Evolutionary conservation across 2,329 filamentous ascomycete genomes (phyloP).

Genomic region (Pleomassaria siparia): DNA sequence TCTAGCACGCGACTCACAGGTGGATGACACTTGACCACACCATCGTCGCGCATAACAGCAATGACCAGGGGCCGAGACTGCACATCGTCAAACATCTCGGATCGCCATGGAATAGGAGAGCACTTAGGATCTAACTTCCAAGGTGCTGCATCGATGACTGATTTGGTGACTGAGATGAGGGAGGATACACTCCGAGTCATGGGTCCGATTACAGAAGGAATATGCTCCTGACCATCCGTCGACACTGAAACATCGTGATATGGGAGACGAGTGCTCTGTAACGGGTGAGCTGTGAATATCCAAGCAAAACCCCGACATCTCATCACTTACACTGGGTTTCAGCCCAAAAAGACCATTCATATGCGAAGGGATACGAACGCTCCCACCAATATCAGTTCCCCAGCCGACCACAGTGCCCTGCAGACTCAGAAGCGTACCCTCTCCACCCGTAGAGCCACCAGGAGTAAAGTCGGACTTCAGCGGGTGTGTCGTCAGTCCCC

Average conservation of each 20-base stretch:
- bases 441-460: conserved; percentile 62
- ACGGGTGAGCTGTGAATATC: too few species aligned
- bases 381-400: conserved; percentile 61
- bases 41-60: conserved; percentile 55
- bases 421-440: conserved; percentile 59
- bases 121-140: conserved; percentile 60
- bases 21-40: conserved; percentile 58
- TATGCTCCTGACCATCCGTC: conserved; percentile 65
- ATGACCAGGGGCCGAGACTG: conserved; percentile 52
- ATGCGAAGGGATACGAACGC: conserved; percentile 60
- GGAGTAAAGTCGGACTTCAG: conserved; percentile 56
- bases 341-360: conserved; percentile 62
- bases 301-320: background rate
- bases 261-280: conserved; percentile 58
- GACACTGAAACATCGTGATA: conserved; percentile 63
- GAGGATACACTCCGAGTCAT: conserved; percentile 57
- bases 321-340: conserved; percentile 46
- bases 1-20: conserved; percentile 53
- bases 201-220: conserved; percentile 64
- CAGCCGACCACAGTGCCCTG: conserved; percentile 58
- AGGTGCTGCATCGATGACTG: conserved; percentile 51
- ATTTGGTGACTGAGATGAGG: conserved; percentile 52
- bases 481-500: conserved; percentile 60
- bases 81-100: conserved; percentile 45
- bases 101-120: conserved; percentile 57